phyloP scores from a whole-genome alignment of 768 basidiomycete species.

The Termitomyces sp. region DNA sequence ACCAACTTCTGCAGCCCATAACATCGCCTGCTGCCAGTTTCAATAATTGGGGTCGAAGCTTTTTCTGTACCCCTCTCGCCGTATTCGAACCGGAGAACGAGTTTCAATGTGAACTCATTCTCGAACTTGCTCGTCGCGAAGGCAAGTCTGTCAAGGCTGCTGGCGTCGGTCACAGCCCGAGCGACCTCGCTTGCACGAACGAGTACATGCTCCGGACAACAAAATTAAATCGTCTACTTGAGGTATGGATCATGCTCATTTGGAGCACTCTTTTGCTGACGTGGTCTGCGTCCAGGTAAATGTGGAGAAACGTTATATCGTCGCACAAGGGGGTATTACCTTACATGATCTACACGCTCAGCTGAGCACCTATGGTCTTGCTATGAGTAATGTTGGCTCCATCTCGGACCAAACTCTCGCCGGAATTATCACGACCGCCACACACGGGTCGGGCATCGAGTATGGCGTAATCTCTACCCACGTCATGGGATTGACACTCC shows the following conservation, averaged over 20 bases:
- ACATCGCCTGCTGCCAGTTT: conserved; percentile 46
- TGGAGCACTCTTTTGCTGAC: conserved; percentile 10
- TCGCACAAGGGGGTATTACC: conserved; percentile 74
- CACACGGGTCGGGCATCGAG: conserved; percentile 83
- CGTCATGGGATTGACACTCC: conserved; percentile 67
- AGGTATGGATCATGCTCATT: conserved; percentile 48
- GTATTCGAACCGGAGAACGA: conserved; percentile 74
- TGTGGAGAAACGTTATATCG: conserved; percentile 55
- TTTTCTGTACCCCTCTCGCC: conserved; percentile 57
- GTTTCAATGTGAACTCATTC: conserved; percentile 62
- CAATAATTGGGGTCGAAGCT: conserved; percentile 86
- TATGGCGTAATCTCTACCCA: conserved; percentile 81
- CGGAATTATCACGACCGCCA: conserved; percentile 89
- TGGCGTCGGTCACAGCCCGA: conserved; percentile 90
- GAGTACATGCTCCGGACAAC: conserved; percentile 83
- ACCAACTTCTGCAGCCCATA: conserved; percentile 48
- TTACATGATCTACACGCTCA: conserved; percentile 67
- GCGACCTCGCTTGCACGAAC: conserved; percentile 86
- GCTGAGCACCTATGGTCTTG: conserved; percentile 63
- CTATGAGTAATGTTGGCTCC: conserved; percentile 90
- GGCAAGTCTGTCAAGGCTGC: conserved; percentile 69
- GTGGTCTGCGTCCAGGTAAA: conserved; percentile 50
- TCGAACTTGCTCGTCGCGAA: conserved; percentile 78
- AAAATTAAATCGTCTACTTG: conserved; percentile 63
- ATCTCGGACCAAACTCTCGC: conserved; percentile 96